Percentiles rank a stretch among this genome's conserved stretches.
Conservation (phyloP, 345 rosid genomes). For the Cardamine occulta region DNA sequence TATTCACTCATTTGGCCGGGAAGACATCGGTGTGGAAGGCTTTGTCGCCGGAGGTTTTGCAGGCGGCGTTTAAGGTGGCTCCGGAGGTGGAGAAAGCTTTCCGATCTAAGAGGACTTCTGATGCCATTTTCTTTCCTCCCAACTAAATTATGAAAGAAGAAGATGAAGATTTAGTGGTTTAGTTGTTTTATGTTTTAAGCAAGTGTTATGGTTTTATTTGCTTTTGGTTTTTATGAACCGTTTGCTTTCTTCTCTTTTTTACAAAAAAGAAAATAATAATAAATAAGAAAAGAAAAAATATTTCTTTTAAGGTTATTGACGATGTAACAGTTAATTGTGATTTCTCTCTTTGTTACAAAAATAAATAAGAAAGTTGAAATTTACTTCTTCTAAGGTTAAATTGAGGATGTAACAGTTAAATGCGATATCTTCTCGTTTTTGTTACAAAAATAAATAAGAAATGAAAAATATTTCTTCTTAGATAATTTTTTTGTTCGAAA, state of each 20-base stretch:
- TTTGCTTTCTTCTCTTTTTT: too few species aligned
- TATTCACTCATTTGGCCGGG: constrained; percentile 92
- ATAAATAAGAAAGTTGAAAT: constrained; percentile 21
- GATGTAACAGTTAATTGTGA: background rate
- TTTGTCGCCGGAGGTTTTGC: constrained; percentile 74
- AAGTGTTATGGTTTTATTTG: background rate
- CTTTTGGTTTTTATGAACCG: background rate
- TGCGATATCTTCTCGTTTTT: background rate
- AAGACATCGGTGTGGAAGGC: constrained; percentile 85
- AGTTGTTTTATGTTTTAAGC: constrained; percentile 17
- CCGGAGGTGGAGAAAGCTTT: constrained; percentile 67
- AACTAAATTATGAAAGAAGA: constrained; percentile 29
- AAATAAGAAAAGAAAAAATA: constrained; percentile 22
- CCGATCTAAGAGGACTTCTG: constrained; percentile 72
- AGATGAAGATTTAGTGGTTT: background rate
- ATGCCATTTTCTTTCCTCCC: constrained; percentile 85
- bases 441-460: constrained; percentile 4
- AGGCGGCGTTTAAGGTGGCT: constrained; percentile 68
- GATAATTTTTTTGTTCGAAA: background rate
- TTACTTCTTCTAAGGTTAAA: background rate
- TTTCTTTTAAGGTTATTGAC: background rate
- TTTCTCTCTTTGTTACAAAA: background rate
- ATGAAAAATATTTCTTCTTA: background rate
- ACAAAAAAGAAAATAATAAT: too few species aligned
- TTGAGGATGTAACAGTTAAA: background rate